Base-by-base conservation (phyloP, 352 stramenopile genomes). In the Phytophthora citricola region DNA sequence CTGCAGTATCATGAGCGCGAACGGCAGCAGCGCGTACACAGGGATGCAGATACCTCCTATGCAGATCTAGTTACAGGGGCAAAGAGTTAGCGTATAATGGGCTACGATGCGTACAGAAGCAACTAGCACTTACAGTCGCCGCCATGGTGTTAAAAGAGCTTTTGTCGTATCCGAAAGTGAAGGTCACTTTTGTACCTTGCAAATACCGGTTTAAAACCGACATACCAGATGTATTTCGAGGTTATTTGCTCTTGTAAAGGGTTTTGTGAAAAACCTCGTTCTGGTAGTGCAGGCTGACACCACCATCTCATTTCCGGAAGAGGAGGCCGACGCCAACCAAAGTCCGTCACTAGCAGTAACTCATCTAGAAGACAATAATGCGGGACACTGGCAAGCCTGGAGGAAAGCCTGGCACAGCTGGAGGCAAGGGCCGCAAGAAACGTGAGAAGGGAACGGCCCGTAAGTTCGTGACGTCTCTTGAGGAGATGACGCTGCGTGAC, bases 401-500 rank as follows among this genome's bases (percentile, higher is more conserved):
- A 36, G 65, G 55, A 7, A 91, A 91, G 54, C 79, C 80, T 47
- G 76, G 73, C 52, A 84, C 84, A 56, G 61, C 76, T 12, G 78
- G 65, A 59, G 79, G 77, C 41, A 89, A 88, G 66, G 55, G 55
- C 31, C 79, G 79, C 60, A 85, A 83, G 64, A 90, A 89, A 64
- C 90, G 84, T 17, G 84, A 93, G 64, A 93, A 94, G 65, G 87
- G 86, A 66, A 81, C 74, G 15, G 58, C 79, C 20, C 85, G 85
- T 31, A 92, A 80, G 62, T 93, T 94, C 60, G 89, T 96, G 59
- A 91, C 84, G 56, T 94, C 85, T 26, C 68, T 87, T 20, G 89
- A 96, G 77, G 89, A 96, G 58, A 90, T 96, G 71, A 84, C 74
- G 60, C 55, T 84, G 55, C 86, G 89, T 49, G 79, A 94, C 66